Base-by-base conservation (phyloP, 768 basidiomycete genomes). In the Sistotremastrum suecicum region DNA sequence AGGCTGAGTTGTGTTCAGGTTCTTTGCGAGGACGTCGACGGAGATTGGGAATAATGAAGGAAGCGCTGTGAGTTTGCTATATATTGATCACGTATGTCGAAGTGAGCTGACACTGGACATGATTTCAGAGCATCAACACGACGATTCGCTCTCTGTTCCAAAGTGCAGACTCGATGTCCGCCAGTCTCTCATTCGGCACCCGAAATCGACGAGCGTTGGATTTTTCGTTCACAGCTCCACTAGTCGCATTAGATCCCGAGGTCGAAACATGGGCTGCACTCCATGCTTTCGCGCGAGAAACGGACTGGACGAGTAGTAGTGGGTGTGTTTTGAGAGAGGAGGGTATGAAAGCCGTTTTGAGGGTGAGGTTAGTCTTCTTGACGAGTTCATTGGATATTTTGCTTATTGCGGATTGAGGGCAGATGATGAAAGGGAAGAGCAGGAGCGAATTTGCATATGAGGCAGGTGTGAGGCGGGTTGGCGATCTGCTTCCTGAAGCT, bases 31-130 rank as follows among this genome's bases (percentile, higher is more conserved):
- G 51, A 86, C 80, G 3, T 73, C 85, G 4, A 97, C 92, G 3
- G 91, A 97, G 56, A 67, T 97, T 5, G 94, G 95, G 3, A 90
- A 94, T 49, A 83, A 80, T 42, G 95, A 97, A 60, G 94, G 87
- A 7, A 90, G 67, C 46, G 90, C 89, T n/a, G 91, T 90, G 57
- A 58, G 87, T 73, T 29, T 35, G 31, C 32, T 30, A 31, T 35
- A 11, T 31, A 5, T 44, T 38, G 30, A 0, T 28, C 32, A 40
- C 45, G 34, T 44, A 6, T 39, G 39, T 32, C n/a, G 45, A 29
- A 34, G 20, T 10, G 37, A 38, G 48, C 30, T 42, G 42, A 41
- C 41, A 39, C 36, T 41, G 10, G 36, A 34, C 43, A 11, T 36
- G 6, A 39, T 35, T 28, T 10, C 49, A 83, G 90, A 83, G 80